Evolutionary conservation across 306 rosid species (phyloP).

Genomic region (Chamaecrista fasciculata): DNA sequence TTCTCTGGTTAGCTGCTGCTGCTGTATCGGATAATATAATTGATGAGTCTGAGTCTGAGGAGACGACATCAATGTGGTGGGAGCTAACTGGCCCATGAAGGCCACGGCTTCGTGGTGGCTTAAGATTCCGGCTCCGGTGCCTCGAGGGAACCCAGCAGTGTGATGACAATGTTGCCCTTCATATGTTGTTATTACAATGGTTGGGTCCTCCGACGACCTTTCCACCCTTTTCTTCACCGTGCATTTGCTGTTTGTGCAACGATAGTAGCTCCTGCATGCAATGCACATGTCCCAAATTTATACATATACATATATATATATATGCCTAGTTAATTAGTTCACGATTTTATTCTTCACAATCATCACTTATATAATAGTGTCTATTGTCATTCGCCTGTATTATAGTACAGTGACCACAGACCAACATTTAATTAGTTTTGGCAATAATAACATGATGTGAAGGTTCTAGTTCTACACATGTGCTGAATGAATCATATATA

Average conservation of each 20-base stretch:
- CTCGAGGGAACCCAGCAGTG: constrained; percentile 69
- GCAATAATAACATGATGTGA: no score
- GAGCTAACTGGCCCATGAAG: no score
- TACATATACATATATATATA: not conserved
- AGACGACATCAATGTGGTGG: no score
- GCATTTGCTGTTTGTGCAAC: constrained; percentile 98
- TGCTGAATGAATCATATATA: no score
- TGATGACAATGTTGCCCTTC: constrained; percentile 99
- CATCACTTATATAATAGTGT: no score
- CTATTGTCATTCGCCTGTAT: no score
- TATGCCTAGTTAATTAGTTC: not conserved
- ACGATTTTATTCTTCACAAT: no score
- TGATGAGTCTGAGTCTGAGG: constrained; percentile 43
- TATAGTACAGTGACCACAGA: no score
- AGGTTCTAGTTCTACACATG: no score
- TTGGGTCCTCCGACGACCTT: constrained; percentile 81
- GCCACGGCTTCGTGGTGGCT: constrained; percentile 46
- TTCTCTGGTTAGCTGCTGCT: constrained; percentile 33
- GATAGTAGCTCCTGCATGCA: constrained; percentile 85
- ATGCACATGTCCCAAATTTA: not conserved
- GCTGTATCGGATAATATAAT: constrained; percentile 58
- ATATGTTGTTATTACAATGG: constrained; percentile 80
- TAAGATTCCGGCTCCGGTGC: constrained; percentile 50
- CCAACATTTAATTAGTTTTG: no score
- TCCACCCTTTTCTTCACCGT: constrained; percentile 96